Evolutionary conservation across 108 stramenopile species (phyloP).

Genomic region (Skeletonema tropicum): DNA sequence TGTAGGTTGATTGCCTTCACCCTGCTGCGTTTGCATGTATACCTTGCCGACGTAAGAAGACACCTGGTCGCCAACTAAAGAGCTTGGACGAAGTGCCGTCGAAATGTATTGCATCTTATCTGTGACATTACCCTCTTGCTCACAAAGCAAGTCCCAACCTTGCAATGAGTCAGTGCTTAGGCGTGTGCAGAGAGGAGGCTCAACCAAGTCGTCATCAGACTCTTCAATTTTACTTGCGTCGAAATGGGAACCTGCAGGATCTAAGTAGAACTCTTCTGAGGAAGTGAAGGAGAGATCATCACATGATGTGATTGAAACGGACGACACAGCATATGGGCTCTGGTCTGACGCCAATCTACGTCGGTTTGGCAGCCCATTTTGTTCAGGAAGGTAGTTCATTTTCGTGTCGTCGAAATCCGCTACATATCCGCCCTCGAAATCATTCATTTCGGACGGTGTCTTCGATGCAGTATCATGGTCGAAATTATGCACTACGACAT

Average conservation of each 20-base stretch:
- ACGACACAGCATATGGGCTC: background rate
- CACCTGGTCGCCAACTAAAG: background rate
- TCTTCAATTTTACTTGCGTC: background rate
- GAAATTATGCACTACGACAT: too few species aligned
- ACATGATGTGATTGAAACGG: background rate
- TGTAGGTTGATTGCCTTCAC: too few species aligned
- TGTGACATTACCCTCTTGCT: background rate
- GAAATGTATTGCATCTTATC: slow-evolving; percentile 2
- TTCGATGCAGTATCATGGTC: too few species aligned
- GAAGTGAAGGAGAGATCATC: background rate
- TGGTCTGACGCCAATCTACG: background rate
- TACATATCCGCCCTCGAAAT: too few species aligned
- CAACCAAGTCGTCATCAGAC: background rate
- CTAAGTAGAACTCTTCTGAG: background rate
- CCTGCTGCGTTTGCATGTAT: too few species aligned
- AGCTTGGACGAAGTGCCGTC: background rate
- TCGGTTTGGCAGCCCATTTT: background rate
- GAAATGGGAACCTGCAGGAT: too few species aligned
- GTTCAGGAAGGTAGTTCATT: background rate
- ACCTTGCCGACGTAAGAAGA: background rate
- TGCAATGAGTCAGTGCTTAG: background rate
- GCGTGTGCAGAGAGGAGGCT: background rate
- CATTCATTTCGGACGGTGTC: too few species aligned
- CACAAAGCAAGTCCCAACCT: background rate
- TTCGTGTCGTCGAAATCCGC: background rate